Percentiles rank a stretch among this genome's conserved stretches.
Evolutionary conservation across 768 basidiomycete genomes (phyloP).

Genomic region (Pleurotus cornucopiae): DNA sequence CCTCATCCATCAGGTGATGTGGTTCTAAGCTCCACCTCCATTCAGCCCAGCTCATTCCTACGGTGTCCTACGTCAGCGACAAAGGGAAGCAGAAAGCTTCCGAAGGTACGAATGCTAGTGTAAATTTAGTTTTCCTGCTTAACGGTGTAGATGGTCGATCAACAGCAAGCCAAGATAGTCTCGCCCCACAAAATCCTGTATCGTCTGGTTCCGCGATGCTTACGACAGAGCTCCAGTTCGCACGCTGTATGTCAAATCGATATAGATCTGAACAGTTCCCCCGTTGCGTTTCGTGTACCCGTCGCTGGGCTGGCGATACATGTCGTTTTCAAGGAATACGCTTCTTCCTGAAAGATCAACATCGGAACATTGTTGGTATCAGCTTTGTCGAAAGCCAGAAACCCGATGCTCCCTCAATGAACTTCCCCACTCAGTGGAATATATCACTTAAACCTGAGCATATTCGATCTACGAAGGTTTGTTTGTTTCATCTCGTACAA

Average conservation of each 20-base stretch:
- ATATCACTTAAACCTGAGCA: constrained; percentile 43
- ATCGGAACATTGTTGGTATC: constrained; percentile 57
- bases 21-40: constrained; percentile 11
- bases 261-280: constrained; percentile 72
- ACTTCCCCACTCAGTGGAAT: constrained; percentile 69
- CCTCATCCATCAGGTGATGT: not conserved
- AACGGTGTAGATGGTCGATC: constrained; percentile 3
- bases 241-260: constrained; percentile 81
- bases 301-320: constrained; percentile 85
- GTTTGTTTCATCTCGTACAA: constrained; percentile 1
- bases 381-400: constrained; percentile 66
- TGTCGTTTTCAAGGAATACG: constrained; percentile 86
- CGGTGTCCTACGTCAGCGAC: constrained; percentile 38
- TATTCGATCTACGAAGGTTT: constrained; percentile 59
- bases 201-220: constrained; percentile 25
- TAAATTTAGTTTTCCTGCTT: not conserved
- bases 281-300: constrained; percentile 79
- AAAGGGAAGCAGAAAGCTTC: constrained; percentile 43
- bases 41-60: constrained; percentile 41
- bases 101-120: constrained; percentile 26
- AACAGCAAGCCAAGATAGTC: not conserved
- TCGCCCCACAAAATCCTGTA: constrained; percentile 17
- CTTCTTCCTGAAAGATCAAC: constrained; percentile 63
- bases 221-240: constrained; percentile 68
- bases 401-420: constrained; percentile 54